A percentile compares a stretch with the other conserved stretches of the same genome.
These are phyloP conservation scores for Gastrolobium bilobum DNA, from an alignment of 306 rosid genomes.

Conservation along the genomic window DNA sequence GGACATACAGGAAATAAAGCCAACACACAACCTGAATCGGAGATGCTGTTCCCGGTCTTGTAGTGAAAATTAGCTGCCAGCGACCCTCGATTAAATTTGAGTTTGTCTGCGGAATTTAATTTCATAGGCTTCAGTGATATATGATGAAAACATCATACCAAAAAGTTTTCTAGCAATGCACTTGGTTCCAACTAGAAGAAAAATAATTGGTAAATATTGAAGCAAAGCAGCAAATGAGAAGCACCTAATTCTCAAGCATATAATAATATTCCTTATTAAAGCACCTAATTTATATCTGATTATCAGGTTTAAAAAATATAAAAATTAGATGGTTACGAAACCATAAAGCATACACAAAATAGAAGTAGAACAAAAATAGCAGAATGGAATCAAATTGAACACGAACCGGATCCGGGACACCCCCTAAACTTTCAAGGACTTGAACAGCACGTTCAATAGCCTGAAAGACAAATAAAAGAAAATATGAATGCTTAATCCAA, in stretches of 20 bases:
- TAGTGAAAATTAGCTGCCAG: constrained; percentile 93
- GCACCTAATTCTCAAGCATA: not conserved
- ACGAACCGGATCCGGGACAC: constrained; percentile 87
- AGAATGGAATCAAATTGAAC: not conserved
- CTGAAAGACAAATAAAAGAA: constrained; percentile 47
- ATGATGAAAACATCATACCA: constrained; percentile 7
- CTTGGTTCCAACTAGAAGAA: not conserved
- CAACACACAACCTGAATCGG: constrained; percentile 74
- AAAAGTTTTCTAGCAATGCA: not conserved
- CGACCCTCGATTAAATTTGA: constrained; percentile 87
- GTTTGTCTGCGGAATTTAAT: constrained; percentile 67
- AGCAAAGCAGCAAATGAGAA: constrained; percentile 10
- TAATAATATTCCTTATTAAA: not conserved
- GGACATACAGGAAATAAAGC: constrained; percentile 19
- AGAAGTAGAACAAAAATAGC: constrained; percentile 4
- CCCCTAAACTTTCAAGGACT: constrained; percentile 70
- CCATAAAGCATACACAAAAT: not conserved
- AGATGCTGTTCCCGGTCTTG: constrained; percentile 94
- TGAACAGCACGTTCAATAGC: constrained; percentile 77
- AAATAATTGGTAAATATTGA: not conserved
- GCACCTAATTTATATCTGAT: not conserved
- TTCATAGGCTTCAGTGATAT: constrained; percentile 1
- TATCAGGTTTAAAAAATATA: not conserved
- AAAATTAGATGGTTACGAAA: not conserved
- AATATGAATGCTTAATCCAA: not conserved